Conservation (phyloP, 306 rosid species). For the Vigna hirtella region DNA sequence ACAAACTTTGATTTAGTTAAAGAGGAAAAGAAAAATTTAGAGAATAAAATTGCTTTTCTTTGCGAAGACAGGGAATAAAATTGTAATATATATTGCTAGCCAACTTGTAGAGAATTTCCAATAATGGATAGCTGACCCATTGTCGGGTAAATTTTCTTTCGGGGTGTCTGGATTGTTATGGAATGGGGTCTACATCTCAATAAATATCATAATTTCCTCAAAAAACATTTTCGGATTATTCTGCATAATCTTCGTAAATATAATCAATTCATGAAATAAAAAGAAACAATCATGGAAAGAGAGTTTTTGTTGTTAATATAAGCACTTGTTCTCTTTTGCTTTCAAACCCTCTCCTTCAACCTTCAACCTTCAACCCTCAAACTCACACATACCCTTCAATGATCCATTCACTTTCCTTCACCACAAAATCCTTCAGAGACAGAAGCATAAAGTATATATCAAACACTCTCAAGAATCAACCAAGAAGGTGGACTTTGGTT, state of each 20-base stretch:
- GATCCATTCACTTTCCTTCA: constrained; percentile 31
- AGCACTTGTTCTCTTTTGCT: constrained; percentile 46
- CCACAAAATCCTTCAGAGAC: constrained; percentile 19
- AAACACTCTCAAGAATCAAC: neutral
- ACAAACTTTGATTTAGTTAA: constrained; percentile 47
- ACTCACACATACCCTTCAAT: constrained; percentile 36
- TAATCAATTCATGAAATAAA: constrained; percentile 28
- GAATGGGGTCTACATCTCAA: constrained; percentile 54
- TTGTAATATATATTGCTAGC: constrained; percentile 40
- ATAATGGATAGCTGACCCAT: constrained; percentile 60
- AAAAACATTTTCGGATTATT: constrained; percentile 49
- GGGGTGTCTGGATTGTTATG: constrained; percentile 53
- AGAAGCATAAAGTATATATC: neutral
- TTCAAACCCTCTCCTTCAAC: constrained; percentile 45
- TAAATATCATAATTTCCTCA: constrained; percentile 44
- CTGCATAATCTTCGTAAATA: constrained; percentile 40
- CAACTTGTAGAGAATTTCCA: constrained; percentile 59
- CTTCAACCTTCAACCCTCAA: constrained; percentile 43
- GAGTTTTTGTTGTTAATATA: constrained; percentile 49
- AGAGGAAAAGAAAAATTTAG: neutral
- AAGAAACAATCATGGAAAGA: constrained; percentile 26
- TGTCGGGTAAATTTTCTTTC: constrained; percentile 54
- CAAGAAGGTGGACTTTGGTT: constrained; percentile 21
- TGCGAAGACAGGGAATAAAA: constrained; percentile 46
- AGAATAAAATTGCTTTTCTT: constrained; percentile 39